Percentiles rank a stretch among this genome's conserved stretches.
phyloP scores from a whole-genome alignment of 2,329 filamentous ascomycete species.

The Amauroascus niger region DNA sequence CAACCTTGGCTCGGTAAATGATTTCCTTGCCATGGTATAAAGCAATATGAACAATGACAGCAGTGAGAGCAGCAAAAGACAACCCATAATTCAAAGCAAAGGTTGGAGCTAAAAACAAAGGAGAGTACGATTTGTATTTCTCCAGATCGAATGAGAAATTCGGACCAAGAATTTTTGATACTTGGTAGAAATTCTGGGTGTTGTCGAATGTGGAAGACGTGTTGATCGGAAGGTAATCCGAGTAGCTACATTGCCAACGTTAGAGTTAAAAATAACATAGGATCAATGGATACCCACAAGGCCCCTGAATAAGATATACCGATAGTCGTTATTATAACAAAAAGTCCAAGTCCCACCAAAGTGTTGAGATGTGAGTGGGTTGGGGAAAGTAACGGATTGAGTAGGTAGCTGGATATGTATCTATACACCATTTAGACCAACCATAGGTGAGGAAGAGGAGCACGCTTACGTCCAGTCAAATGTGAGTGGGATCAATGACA shows the following conservation, averaged over 20 bases:
- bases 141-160: slow-evolving; percentile 53
- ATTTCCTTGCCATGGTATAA: slow-evolving; percentile 59
- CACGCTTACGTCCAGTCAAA: slow-evolving; percentile 61
- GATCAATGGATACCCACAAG: slow-evolving; percentile 44
- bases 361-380: slow-evolving; percentile 68
- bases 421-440: not conserved
- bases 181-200: slow-evolving; percentile 54
- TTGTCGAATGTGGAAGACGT: slow-evolving; percentile 64
- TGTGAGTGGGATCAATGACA: slow-evolving; percentile 60
- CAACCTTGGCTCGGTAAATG: slow-evolving; percentile 50
- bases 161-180: slow-evolving; percentile 51
- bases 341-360: slow-evolving; percentile 55
- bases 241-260: not conserved
- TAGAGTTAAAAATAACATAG: not conserved
- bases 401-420: slow-evolving; percentile 49
- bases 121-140: slow-evolving; percentile 46
- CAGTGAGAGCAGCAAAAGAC: slow-evolving; percentile 61
- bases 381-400: slow-evolving; percentile 58
- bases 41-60: slow-evolving; percentile 58
- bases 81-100: slow-evolving; percentile 62
- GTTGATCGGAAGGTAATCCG: slow-evolving; percentile 57
- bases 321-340: slow-evolving; percentile 52
- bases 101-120: slow-evolving; percentile 58
- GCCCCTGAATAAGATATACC: slow-evolving; percentile 56
- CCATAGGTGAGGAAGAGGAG: slow-evolving; percentile 1